Base-by-base conservation (phyloP, 352 stramenopile genomes). In the Globisporangium iwayamae region DNA sequence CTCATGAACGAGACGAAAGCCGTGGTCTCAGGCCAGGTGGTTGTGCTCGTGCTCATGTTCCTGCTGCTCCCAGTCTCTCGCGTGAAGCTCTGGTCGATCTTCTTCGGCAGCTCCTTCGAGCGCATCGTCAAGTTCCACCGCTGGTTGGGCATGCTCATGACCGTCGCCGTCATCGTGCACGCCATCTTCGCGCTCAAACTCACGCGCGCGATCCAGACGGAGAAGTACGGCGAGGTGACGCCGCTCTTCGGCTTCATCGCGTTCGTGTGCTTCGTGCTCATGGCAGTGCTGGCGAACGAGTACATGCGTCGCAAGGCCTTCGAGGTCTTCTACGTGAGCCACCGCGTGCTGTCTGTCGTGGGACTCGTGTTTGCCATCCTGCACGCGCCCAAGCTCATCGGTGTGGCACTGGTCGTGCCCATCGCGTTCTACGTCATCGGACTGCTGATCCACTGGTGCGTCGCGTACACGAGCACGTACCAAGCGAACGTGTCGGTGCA, bases 41-140 rank as follows among this genome's bases (percentile, higher is more conserved):
- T 68, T 32, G 59, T 92, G n/a, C 60, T 91, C 11, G 74, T 86
- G 16, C 65, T 94, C 52, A 89, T 92, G 81, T 91, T 94, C 59
- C 60, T 94, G 56, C 78, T 94, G 28, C 70, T 92, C 1, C 85
- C 85, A 0, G 74, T 94, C 2, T 67, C 85, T 2, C 73, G 79
- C 14, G 66, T 90, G 34, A 73, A 73, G 5, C 69, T 92, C 32
- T 38, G 32, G 32, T 38, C 32, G 32, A 38, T 38, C 8, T 38
- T 38, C 32, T 38, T 38, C 32, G 32, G 32, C 32, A 38, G 32
- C 32, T 38, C 32, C 32, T 38, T 38, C 32, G 32, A 38, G 8
- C 32, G 32, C 32, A 38, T 38, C 32, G 32, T 38, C 8, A 38
- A 38, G 32, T 38, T 38, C 32, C 32, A 38, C 2, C 32, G 32